phyloP scores from a whole-genome alignment of 192 early-diverging fungal genomes.

The Kickxella alabastrina region DNA sequence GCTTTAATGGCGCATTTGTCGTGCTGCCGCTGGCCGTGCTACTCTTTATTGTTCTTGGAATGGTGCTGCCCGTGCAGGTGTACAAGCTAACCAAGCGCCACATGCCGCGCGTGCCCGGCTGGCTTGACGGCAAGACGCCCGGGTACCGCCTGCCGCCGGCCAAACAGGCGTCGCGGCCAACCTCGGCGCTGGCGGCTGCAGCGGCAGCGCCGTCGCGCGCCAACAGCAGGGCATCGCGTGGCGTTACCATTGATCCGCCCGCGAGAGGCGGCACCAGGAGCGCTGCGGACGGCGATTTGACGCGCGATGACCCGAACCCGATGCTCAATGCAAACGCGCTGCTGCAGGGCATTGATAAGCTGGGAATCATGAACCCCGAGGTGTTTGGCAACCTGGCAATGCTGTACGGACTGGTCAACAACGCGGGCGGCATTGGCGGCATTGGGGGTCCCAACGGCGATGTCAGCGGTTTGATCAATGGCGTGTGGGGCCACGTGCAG shows the following conservation, averaged over 20 bases:
- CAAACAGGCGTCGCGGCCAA: not conserved
- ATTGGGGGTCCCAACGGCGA: not conserved
- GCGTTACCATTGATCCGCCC: too few relatives aligned
- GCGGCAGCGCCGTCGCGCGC: not conserved
- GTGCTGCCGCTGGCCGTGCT: constrained; percentile 41
- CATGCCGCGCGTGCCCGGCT: constrained; percentile 45
- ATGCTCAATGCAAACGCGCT: constrained; percentile 29
- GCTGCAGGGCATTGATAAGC: constrained; percentile 33
- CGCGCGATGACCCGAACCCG: constrained; percentile 33
- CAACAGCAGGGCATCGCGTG: not conserved
- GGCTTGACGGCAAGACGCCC: constrained; percentile 40
- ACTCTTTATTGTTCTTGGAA: constrained; percentile 24
- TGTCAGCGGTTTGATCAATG: constrained; percentile 8
- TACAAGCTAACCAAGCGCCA: constrained; percentile 20
- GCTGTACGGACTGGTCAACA: constrained; percentile 25
- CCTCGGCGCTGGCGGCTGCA: constrained; percentile 4
- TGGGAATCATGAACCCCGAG: constrained; percentile 31
- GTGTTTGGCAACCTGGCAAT: constrained; percentile 33
- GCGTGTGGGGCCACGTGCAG: constrained; percentile 32
- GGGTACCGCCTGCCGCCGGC: constrained; percentile 26
- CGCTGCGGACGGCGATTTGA: not conserved
- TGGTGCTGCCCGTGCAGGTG: constrained; percentile 37
- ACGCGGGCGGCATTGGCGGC: constrained; percentile 1
- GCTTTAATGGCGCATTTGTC: constrained; percentile 45
- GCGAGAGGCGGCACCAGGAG: not conserved